Conservation (phyloP, 2,329 filamentous ascomycete genomes). For the Gaeumannomyces sp. region DNA sequence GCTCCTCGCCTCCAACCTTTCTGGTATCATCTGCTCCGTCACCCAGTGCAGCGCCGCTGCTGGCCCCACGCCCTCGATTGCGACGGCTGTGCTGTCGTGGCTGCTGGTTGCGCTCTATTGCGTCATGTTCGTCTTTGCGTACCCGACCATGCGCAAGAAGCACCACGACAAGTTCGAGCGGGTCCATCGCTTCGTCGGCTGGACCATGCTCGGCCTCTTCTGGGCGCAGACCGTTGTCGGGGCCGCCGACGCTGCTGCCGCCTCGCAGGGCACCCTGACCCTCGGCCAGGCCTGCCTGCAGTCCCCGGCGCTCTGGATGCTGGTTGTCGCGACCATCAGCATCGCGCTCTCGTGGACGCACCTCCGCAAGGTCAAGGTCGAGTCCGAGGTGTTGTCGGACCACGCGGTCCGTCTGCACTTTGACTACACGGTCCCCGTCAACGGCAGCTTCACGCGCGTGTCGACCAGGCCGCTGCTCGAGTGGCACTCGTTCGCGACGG, state of each 20-base stretch:
- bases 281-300: slow-evolving; percentile 26
- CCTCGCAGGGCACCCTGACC: background rate
- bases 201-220: slow-evolving; percentile 48
- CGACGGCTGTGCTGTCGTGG: slow-evolving; percentile 43
- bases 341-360: slow-evolving; percentile 56
- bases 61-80: slow-evolving; percentile 20
- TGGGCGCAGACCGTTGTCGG: slow-evolving; percentile 24
- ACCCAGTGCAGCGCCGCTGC: slow-evolving; percentile 12
- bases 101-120: slow-evolving; percentile 49
- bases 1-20: slow-evolving; percentile 35
- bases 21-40: slow-evolving; percentile 26
- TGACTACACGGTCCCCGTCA: slow-evolving; percentile 40
- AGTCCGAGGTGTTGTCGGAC: slow-evolving; percentile 48
- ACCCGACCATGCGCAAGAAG: slow-evolving; percentile 56
- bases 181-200: slow-evolving; percentile 65
- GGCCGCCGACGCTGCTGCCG: slow-evolving; percentile 17
- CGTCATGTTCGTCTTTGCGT: slow-evolving; percentile 55
- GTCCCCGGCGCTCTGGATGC: slow-evolving; percentile 44
- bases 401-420: slow-evolving; percentile 57
- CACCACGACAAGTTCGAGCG: slow-evolving; percentile 65
- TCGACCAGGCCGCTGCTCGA: slow-evolving; percentile 48
- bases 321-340: slow-evolving; percentile 47
- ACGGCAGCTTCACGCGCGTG: slow-evolving; percentile 43
- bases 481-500: slow-evolving; percentile 58
- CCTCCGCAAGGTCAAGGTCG: slow-evolving; percentile 50